These are phyloP conservation scores for Beta vulgaris DNA, from an alignment of 148 eudicot genomes.

Conservation along the genomic window DNA sequence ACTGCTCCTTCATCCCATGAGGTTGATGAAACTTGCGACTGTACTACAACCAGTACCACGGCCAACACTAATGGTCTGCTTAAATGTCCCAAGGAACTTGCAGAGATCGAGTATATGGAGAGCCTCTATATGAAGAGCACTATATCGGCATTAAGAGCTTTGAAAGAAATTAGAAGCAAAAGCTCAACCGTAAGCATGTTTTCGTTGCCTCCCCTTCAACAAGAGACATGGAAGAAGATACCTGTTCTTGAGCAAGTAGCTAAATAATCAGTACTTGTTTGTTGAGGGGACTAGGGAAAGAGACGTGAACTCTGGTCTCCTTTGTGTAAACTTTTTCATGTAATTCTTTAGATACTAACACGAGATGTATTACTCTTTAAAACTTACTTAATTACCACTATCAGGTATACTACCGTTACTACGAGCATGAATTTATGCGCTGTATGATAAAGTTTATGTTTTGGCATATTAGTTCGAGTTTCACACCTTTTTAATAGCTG, in stretches of 20 bases:
- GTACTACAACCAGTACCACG: constrained; percentile 33
- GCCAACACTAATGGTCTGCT: constrained; percentile 23
- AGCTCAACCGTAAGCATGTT: constrained; percentile 84
- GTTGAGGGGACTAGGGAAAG: background rate
- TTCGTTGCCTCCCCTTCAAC: constrained; percentile 81
- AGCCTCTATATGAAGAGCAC: constrained; percentile 77
- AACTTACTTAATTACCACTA: constrained; percentile 10
- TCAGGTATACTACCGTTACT: constrained; percentile 19
- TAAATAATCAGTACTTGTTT: constrained; percentile 32
- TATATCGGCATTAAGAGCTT: constrained; percentile 58
- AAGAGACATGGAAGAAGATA: constrained; percentile 62
- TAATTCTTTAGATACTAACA: constrained; percentile 32
- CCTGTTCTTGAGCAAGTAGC: constrained; percentile 65
- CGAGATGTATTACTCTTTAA: constrained; percentile 26
- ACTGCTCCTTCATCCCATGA: constrained; percentile 23
- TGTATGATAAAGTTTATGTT: constrained; percentile 13
- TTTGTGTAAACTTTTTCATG: constrained; percentile 3
- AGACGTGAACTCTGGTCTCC: constrained; percentile 5
- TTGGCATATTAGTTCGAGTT: no score
- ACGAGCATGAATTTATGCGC: constrained; percentile 4
- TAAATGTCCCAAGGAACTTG: constrained; percentile 59
- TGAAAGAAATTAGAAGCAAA: constrained; percentile 71
- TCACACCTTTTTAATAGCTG: no score
- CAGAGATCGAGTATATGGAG: constrained; percentile 71
- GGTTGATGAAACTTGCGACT: constrained; percentile 27